A percentile compares a stretch with the other conserved stretches of the same genome.
These are phyloP conservation scores for Phialocephala sp. DNA, from an alignment of 2,329 filamentous ascomycete genomes.

Conservation along the genomic window DNA sequence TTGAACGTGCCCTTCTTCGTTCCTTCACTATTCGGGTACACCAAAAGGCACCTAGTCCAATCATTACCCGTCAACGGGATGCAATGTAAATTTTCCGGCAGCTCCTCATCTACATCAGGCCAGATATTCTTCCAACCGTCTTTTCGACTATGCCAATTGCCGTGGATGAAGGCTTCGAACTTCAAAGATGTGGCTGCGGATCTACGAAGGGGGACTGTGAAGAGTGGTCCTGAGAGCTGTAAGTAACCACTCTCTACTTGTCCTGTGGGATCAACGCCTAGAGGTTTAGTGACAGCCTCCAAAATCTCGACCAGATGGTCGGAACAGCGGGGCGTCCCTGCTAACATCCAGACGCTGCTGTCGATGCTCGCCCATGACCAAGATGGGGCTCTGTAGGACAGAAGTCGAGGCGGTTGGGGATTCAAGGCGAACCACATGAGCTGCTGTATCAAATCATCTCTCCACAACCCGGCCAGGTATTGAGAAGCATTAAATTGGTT, in stretches of 20 bases:
- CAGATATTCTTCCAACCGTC: too few relatives aligned
- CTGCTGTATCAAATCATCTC: background rate
- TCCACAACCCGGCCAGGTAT: conserved; percentile 10
- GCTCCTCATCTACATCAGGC: background rate
- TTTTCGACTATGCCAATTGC: background rate
- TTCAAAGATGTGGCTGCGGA: background rate
- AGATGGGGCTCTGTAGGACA: conserved; percentile 12
- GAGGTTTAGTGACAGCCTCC: conserved; percentile 5
- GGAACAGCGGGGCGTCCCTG: too few relatives aligned
- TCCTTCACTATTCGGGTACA: background rate
- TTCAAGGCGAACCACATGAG: background rate
- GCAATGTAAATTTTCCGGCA: background rate
- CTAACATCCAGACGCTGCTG: background rate
- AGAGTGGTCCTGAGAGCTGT: background rate
- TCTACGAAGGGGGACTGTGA: background rate
- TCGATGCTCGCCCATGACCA: conserved; percentile 17
- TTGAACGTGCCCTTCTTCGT: background rate
- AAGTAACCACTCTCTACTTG: background rate
- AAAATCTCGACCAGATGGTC: background rate
- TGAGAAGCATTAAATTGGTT: background rate
- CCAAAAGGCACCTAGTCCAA: background rate
- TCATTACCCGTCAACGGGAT: background rate
- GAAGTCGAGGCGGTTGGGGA: background rate
- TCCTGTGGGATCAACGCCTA: background rate
- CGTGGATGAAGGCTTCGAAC: background rate